phyloP scores from a whole-genome alignment of 208 protist genomes.

The Tritrichomonas foetus region DNA sequence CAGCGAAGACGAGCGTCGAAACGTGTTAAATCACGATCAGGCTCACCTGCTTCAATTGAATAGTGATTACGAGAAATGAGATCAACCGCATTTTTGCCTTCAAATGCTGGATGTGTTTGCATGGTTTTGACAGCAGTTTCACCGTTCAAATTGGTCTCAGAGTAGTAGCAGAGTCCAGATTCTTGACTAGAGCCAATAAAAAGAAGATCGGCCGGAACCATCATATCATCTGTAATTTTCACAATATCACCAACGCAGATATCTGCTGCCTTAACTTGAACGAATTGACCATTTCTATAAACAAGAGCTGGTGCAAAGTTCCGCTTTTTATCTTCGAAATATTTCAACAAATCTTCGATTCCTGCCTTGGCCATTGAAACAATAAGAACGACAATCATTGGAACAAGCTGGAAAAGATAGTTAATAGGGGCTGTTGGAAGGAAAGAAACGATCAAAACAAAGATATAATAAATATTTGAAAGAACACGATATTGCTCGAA shows the following conservation, averaged over 20 bases:
- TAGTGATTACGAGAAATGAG: background rate
- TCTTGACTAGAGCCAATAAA: background rate
- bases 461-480: background rate
- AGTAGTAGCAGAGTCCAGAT: background rate
- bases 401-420: background rate
- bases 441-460: background rate
- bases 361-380: constrained; percentile 3
- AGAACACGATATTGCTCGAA: background rate
- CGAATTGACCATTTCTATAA: background rate
- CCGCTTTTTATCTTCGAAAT: background rate
- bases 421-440: background rate
- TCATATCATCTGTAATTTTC: background rate
- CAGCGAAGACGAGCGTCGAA: background rate
- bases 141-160: background rate
- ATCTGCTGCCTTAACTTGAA: background rate
- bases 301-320: background rate
- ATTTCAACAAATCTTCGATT: background rate
- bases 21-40: background rate
- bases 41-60: background rate
- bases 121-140: constrained; percentile 21
- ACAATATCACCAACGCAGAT: background rate
- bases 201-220: background rate
- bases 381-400: background rate
- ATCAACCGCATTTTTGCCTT: background rate
- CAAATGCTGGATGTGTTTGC: background rate